Conservation (phyloP, 1,284 basidiomycete genomes). For the Ceratobasidium sp. region DNA sequence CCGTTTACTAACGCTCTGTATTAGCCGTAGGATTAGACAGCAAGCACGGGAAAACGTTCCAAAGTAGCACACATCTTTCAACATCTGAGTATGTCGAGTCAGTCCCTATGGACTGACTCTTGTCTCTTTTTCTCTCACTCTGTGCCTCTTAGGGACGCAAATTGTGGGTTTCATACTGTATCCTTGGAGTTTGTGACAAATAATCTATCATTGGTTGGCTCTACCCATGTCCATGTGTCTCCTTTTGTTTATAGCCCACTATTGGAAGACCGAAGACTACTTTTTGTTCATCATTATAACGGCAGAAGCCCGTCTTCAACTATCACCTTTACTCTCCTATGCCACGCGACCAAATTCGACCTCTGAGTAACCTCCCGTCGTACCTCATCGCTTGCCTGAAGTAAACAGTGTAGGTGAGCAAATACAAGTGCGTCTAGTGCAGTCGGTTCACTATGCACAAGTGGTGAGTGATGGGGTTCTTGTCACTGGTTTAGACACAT, state of each 20-base stretch:
- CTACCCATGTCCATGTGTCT: neutral
- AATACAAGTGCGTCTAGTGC: conserved; percentile 82
- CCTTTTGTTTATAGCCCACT: too few relatives aligned
- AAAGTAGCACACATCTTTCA: conserved; percentile 66
- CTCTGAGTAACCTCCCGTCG: conserved; percentile 76
- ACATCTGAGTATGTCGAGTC: conserved; percentile 15
- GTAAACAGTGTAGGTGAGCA: conserved; percentile 78
- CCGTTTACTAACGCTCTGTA: conserved; percentile 35
- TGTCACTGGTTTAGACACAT: conserved; percentile 54
- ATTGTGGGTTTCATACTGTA: conserved; percentile 29
- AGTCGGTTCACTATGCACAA: conserved; percentile 71
- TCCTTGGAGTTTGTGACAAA: conserved; percentile 32
- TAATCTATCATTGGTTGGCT: conserved; percentile 13
- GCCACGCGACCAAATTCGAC: conserved; percentile 83
- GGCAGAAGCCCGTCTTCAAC: conserved; percentile 62
- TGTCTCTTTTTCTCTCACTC: conserved; percentile 13
- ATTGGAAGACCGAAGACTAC: too few relatives aligned
- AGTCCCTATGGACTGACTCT: neutral
- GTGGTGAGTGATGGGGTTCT: neutral
- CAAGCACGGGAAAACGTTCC: conserved; percentile 90
- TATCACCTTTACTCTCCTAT: conserved; percentile 72
- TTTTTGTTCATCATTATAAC: neutral
- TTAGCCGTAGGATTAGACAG: conserved; percentile 80
- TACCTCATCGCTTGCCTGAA: conserved; percentile 64
- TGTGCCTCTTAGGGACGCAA: conserved; percentile 12